Conservation (phyloP, 495 filamentous ascomycete species). For the Podospora comata region DNA sequence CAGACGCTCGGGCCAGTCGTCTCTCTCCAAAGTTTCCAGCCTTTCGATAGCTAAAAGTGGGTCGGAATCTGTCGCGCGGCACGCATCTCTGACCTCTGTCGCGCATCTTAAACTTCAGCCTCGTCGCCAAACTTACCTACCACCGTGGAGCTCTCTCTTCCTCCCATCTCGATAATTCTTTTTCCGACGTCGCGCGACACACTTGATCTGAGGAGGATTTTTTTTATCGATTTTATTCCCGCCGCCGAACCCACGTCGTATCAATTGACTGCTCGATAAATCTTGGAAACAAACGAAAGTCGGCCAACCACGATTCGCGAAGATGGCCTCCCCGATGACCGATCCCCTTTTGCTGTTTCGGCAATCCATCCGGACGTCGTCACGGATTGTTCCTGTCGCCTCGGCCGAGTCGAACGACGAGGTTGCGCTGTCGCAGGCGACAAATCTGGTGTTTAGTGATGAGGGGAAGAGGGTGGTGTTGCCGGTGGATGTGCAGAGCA, state of each 20-base stretch:
- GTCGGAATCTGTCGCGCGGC: neutral
- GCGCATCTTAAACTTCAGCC: neutral
- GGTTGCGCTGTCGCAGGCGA: constrained; percentile 65
- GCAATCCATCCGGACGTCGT: constrained; percentile 66
- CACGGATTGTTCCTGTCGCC: constrained; percentile 62
- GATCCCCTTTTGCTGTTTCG: constrained; percentile 80
- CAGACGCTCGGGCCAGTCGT: neutral
- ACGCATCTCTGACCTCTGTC: neutral
- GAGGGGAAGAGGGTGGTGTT: constrained; percentile 58
- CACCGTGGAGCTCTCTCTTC: neutral
- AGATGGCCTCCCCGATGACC: constrained; percentile 42
- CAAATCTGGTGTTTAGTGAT: constrained; percentile 73
- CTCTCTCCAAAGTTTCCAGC: neutral
- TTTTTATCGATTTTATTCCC: neutral
- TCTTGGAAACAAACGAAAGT: neutral
- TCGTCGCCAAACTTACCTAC: neutral
- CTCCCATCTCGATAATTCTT: neutral
- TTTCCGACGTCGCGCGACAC: neutral
- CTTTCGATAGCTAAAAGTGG: neutral
- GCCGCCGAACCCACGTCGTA: neutral
- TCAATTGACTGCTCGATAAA: neutral
- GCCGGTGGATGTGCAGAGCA: constrained; percentile 71
- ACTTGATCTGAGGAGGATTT: neutral
- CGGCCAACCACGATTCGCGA: neutral
- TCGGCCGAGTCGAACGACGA: constrained; percentile 52